These are phyloP conservation scores for Solioccasus polychromus DNA, from an alignment of 768 basidiomycete genomes.

Conservation along the genomic window DNA sequence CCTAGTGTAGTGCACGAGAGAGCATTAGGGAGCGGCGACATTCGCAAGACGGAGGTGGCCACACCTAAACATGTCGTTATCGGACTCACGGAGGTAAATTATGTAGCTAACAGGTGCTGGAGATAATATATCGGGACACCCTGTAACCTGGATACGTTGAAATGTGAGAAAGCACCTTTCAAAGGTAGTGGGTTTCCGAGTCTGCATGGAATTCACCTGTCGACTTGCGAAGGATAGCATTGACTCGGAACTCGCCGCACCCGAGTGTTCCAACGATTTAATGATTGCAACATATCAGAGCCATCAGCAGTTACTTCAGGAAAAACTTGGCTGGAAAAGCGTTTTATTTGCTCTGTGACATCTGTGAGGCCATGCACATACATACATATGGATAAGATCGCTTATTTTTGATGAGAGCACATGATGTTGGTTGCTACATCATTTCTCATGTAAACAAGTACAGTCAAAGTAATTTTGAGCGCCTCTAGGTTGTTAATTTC, in stretches of 20 bases:
- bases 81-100: constrained; percentile 2
- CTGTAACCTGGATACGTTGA: constrained; percentile 14
- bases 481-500: no score
- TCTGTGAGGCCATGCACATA: no score
- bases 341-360: no score
- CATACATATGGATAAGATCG: not conserved
- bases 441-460: no score
- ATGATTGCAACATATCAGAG: no score
- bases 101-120: not conserved
- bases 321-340: no score
- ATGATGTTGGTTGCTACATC: constrained; percentile 3
- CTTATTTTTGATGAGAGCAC: constrained; percentile 2
- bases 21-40: constrained; percentile 2
- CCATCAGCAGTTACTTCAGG: no score
- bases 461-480: no score
- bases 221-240: not conserved
- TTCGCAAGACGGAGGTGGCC: constrained; percentile 1
- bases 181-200: not conserved
- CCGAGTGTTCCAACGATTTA: no score
- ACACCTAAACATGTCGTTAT: not conserved
- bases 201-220: not conserved
- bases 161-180: constrained; percentile 8
- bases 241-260: not conserved
- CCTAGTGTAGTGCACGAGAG: not conserved
- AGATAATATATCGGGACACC: constrained; percentile 3